phyloP scores from a whole-genome alignment of 1,139 yeast genomes.

The Blastobotrys elegans region DNA sequence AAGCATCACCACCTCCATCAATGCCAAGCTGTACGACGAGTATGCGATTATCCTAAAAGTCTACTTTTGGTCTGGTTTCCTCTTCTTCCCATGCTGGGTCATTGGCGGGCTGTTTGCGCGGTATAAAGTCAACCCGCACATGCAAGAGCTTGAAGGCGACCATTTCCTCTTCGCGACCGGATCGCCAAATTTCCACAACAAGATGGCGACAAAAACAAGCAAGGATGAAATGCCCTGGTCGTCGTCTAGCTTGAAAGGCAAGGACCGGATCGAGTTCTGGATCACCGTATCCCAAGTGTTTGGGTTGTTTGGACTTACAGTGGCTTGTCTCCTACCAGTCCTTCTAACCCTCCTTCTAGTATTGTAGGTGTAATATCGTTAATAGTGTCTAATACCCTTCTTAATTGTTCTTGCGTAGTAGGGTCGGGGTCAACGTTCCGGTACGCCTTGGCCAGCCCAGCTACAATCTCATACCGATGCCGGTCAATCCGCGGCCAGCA shows the following conservation, averaged over 20 bases:
- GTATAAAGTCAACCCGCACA: constrained; percentile 7
- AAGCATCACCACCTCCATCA: not conserved
- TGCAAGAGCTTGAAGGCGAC: constrained; percentile 10
- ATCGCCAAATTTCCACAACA: not conserved
- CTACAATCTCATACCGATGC: constrained; percentile 35
- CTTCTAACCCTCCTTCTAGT: not conserved
- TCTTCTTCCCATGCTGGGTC: constrained; percentile 19
- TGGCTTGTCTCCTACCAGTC: not conserved
- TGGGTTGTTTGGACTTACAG: not conserved
- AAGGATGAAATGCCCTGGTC: not conserved
- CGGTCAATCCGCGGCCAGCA: constrained; percentile 34
- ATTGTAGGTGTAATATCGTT: constrained; percentile 1
- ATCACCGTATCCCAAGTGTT: not conserved
- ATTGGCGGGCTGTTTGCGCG: constrained; percentile 12
- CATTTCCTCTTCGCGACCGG: constrained; percentile 9
- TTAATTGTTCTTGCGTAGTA: not conserved
- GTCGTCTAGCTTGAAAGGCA: too few species aligned
- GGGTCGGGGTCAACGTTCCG: constrained; percentile 9
- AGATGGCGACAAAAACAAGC: not conserved
- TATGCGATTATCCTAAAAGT: constrained; percentile 4
- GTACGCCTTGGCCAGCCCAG: constrained; percentile 32
- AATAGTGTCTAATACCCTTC: constrained; percentile 9
- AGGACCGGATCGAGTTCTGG: not conserved
- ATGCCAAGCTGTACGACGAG: constrained; percentile 1
- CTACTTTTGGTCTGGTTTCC: constrained; percentile 12